Base-by-base conservation (phyloP, 2,329 filamentous ascomycete genomes). In the Thielaviopsis euricoi region DNA sequence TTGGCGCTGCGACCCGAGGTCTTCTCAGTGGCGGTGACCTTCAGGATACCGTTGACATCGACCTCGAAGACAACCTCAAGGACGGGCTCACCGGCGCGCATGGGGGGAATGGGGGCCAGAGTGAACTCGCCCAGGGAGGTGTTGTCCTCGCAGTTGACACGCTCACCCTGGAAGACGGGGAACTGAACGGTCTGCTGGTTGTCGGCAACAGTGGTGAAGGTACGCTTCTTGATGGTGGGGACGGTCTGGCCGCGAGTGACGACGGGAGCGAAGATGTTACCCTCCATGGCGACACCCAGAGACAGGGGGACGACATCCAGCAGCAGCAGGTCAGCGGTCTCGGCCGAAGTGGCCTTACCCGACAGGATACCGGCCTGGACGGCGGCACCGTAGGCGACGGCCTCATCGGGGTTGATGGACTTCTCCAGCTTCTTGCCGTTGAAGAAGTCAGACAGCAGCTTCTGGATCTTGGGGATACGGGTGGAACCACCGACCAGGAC, bases 401-500 rank as follows among this genome's bases (percentile, higher is more conserved):
- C 93, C 81, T 98, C 93, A 71, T 98, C 93, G 68, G 93, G 93
- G 83, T 98, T 98, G 80, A 97, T 97, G 80, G 87, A 93, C 82
- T 96, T 97, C 83, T 97, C 91, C 65, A 96, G 88, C 86, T 98
- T 96, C 89, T 98, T 98, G 76, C 90, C 90, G 73, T 94, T 87
- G 79, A 98, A 98, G 83, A 90, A 96, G 76, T 98, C 93, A 77
- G 85, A 90, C 65, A 98, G 85, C 65, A 98, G 86, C 83, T 97
- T 97, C 85, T 98, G 93, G 74, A 98, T 95, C 73, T 85, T 84
- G 70, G 93, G 93, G 67, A 98, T 98, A 89, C 93, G 93, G 69
- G 93, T 98, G 63, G 90, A 96, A 67, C 93, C 93, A 83, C 93
- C 93, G 70, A 98, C 93, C 69, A 98, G 87, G 68, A 98, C 93